These are phyloP conservation scores for Leavenworthia alabamica DNA, from an alignment of 345 rosid genomes.

Conservation along the genomic window DNA sequence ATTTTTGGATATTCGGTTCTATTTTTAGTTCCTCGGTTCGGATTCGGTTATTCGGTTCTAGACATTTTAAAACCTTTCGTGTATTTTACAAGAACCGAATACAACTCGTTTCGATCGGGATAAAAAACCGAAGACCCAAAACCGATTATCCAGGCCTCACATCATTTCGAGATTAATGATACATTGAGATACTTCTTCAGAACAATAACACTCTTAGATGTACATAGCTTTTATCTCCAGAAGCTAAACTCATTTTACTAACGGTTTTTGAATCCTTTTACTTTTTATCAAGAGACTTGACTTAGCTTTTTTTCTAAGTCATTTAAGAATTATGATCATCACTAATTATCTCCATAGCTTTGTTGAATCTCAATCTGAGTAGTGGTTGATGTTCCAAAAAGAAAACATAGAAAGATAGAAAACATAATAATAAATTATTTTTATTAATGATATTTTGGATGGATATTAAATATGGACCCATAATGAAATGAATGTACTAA, in stretches of 20 bases:
- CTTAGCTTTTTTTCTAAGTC: conserved; percentile 51
- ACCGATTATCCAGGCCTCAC: too few species aligned
- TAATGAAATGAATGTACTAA: conserved; percentile 11
- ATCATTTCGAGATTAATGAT: conserved; percentile 81
- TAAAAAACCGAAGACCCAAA: too few species aligned
- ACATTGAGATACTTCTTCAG: conserved; percentile 82
- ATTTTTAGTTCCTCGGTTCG: too few species aligned
- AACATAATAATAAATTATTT: conserved; percentile 29
- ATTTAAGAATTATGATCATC: neutral
- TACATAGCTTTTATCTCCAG: too few species aligned
- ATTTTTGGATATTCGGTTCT: too few species aligned
- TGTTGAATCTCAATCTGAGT: conserved; percentile 18
- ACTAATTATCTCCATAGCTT: neutral
- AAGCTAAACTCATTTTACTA: neutral
- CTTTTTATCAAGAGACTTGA: conserved; percentile 54
- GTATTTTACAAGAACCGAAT: too few species aligned
- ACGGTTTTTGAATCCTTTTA: neutral
- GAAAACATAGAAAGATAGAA: conserved; percentile 48
- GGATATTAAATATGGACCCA: neutral
- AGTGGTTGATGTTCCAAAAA: conserved; percentile 53
- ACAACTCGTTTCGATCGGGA: too few species aligned
- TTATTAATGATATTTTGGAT: neutral
- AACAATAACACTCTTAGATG: too few species aligned
- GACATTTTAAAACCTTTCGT: too few species aligned
- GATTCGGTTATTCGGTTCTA: too few species aligned